These are phyloP conservation scores for Aspergillus unguis DNA, from an alignment of 2,329 filamentous ascomycete genomes.

Conservation along the genomic window DNA sequence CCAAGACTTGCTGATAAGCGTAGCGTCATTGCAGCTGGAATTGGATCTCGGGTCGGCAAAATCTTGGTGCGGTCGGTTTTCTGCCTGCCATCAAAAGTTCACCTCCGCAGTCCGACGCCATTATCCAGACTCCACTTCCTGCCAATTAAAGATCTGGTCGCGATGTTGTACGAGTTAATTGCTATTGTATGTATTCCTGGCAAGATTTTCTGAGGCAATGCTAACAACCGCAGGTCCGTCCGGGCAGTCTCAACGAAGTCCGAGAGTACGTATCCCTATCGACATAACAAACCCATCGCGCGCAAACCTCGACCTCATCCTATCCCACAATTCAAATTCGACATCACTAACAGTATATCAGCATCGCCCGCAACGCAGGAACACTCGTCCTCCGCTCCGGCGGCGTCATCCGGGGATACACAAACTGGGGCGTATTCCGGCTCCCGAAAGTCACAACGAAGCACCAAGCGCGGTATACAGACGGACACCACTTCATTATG, in stretches of 20 bases:
- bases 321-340: no score
- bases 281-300: no score
- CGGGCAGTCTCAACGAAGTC: constrained; percentile 83
- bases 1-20: constrained; percentile 26
- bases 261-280: constrained; percentile 70
- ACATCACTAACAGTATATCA: constrained; percentile 34
- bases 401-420: constrained; percentile 86
- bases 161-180: constrained; percentile 96
- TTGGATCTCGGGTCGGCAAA: constrained; percentile 13
- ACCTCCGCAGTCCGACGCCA: constrained; percentile 19
- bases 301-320: no score
- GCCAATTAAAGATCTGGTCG: background rate
- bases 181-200: constrained; percentile 67
- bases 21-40: constrained; percentile 4
- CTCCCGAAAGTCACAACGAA: constrained; percentile 76
- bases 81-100: background rate
- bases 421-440: constrained; percentile 92
- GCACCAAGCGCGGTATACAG: constrained; percentile 77
- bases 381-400: constrained; percentile 75
- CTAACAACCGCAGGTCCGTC: constrained; percentile 68
- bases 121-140: constrained; percentile 15
- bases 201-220: constrained; percentile 7
- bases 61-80: constrained; percentile 15
- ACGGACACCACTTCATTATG: constrained; percentile 97
- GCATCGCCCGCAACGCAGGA: constrained; percentile 83